Evolutionary conservation across 805 yeast species (phyloP).

Genomic region (Yarrowia sp.): DNA sequence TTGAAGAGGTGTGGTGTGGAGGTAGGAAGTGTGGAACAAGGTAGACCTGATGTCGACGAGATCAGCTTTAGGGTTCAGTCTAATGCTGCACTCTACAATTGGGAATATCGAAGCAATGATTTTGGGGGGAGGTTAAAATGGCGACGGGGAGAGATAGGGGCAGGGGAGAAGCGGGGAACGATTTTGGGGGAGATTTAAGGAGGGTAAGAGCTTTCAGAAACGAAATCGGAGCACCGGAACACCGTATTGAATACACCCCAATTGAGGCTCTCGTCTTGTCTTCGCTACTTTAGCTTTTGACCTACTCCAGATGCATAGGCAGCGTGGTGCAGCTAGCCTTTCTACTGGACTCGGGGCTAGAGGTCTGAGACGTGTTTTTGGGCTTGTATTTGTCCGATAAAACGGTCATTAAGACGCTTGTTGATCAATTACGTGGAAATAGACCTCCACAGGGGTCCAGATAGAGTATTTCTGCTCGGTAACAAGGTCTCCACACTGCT

Average conservation of each 20-base stretch:
- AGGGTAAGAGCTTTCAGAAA: not conserved
- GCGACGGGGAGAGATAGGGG: not conserved
- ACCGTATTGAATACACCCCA: not conserved
- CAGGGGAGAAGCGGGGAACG: not conserved
- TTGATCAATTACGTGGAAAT: too few species aligned
- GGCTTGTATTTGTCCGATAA: not conserved
- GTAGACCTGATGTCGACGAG: not conserved
- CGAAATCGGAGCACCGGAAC: not conserved
- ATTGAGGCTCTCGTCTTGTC: too few species aligned
- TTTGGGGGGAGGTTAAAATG: not conserved
- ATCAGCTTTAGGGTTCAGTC: conserved; percentile 3
- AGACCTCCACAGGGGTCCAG: too few species aligned
- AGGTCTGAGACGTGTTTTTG: not conserved
- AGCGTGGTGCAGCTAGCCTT: conserved; percentile 10
- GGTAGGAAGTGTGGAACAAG: not conserved
- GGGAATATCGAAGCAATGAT: conserved; percentile 1
- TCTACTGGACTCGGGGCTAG: conserved; percentile 7
- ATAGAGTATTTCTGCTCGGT: too few species aligned
- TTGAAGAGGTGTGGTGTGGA: not conserved
- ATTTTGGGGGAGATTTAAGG: not conserved
- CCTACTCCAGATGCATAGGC: not conserved
- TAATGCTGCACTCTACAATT: not conserved
- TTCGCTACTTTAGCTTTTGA: not conserved
- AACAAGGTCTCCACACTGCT: not conserved
- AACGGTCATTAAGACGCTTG: too few species aligned